Evolutionary conservation across 202 grass and related monocot genomes (phyloP), one percentile per base, ranked within the genome.

Genomic region (Panicum virgatum): DNA sequence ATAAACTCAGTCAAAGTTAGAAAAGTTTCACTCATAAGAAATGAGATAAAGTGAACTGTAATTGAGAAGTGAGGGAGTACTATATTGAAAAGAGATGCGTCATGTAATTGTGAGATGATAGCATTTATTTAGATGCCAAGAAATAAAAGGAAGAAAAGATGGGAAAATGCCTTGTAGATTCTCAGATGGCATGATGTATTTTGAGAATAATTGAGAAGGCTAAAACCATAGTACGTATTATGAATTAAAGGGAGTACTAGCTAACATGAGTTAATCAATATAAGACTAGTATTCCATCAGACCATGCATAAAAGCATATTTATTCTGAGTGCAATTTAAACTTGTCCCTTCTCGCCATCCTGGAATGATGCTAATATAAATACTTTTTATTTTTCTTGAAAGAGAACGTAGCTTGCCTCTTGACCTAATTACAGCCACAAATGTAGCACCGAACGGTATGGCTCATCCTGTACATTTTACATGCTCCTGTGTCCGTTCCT

Each of bases 381-480:
- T 5, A 19, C 9, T 26, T 58, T 30, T 15, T 62, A 2, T 7
- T 63, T 18, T 63, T 36, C 6, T 63, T 16, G 15, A 66, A 40
- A 23, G 38, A 7, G 38, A 67, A 57, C 51, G 47, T 30, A 16
- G 3, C 40, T 69, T 14, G 0, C 34, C 7, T 43, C 47, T 70
- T 84, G 82, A 84, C 73, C 52, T 69, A 12, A 57, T 66, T 73
- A 58, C 76, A 86, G 38, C 69, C 76, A 80, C 83, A 80, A 0
- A 62, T 38, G 52, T 20, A 80, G 23, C 20, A 22, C 47, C 52
- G 38, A 50, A 27, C 16, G 18, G 37, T 36, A 62, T 65, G 66
- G 40, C 57, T 19, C 25, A 54, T 34, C 18, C 13, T 16, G 14
- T 42, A 67, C 47, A 18, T 50, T n/a, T n/a, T 64, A 64, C 62